These are phyloP conservation scores for Backusella morwellensis DNA, from an alignment of 192 early-diverging fungal genomes.

Conservation along the genomic window DNA sequence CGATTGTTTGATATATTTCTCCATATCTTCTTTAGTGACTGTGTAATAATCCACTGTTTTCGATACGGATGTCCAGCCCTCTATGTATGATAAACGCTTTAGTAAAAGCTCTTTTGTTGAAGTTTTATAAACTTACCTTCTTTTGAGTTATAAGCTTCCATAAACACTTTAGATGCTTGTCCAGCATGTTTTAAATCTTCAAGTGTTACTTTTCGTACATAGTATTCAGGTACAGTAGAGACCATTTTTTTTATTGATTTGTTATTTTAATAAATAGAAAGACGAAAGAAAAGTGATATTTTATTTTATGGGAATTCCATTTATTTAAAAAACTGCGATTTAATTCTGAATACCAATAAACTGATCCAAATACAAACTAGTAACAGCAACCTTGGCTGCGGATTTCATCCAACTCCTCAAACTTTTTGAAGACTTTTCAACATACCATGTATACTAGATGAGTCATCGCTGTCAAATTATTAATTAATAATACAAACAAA, in stretches of 20 bases:
- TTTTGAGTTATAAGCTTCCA: constrained; percentile 39
- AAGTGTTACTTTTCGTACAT: background rate
- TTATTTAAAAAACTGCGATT: background rate
- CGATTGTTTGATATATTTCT: constrained; percentile 21
- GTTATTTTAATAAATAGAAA: background rate
- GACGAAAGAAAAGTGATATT: background rate
- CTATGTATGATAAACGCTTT: constrained; percentile 7
- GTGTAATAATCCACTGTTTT: constrained; percentile 40
- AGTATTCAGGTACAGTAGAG: background rate
- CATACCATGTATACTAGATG: background rate
- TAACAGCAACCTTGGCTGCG: background rate
- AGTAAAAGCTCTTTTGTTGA: background rate
- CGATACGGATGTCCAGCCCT: constrained; percentile 49
- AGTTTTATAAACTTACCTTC: constrained; percentile 1
- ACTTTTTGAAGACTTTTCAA: background rate
- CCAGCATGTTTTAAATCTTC: background rate
- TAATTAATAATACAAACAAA: background rate
- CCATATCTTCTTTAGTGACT: constrained; percentile 28
- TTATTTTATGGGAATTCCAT: background rate
- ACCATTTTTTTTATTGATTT: background rate
- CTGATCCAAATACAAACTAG: background rate
- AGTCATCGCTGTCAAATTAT: background rate
- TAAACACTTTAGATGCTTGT: constrained; percentile 28
- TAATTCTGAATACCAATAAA: background rate
- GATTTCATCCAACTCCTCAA: background rate